Base-by-base conservation (phyloP, 108 stramenopile species). In the Fistulifera solaris region DNA sequence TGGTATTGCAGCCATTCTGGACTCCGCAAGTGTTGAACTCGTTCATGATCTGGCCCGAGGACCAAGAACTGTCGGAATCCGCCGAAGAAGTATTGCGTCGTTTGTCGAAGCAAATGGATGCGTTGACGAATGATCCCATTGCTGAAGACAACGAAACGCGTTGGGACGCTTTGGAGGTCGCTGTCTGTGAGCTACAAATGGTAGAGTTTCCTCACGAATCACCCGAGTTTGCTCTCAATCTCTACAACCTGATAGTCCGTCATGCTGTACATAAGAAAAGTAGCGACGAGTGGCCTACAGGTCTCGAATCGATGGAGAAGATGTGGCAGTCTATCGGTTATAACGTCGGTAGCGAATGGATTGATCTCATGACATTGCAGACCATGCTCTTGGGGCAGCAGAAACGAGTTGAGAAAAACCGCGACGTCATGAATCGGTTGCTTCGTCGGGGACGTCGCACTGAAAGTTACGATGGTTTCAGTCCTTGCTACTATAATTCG, bases 221-320 rank as follows among this genome's bases (percentile, higher is more conserved):
- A 15, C n/a, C 22, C 14, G 56, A 57, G 24, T 57, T 57, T 24
- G 21, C 16, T 1, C 22, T 57, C n/a, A 57, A 57, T 15, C 42
- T 57, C n/a, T 57, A 42, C 56, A 57, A 57, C 18, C 39, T 43
- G 12, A 45, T 57, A 14, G 24, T 57, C 21, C 56, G 56, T 14
- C 56, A 57, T 44, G 56, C 42, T 21, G 42, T 57, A 4, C 53
- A 35, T 13, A 28, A 31, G 25, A 21, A 38, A 54, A 14, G 39
- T 2, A 14, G 21, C 7, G 7, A 22, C 11, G 27, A 22, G 19
- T 39, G 38, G 54, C 54, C 54, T n/a, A 16, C n/a, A 6, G 16
- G 23, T 18, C 6, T 51, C 4, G 24, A 25, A 19, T 16, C 16
- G 6, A 5, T 54, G 14, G 23, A 21, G 10, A 26, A n/a, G 10